These are phyloP conservation scores for Quillaja saponaria DNA, from an alignment of 306 rosid species.

Conservation along the genomic window DNA sequence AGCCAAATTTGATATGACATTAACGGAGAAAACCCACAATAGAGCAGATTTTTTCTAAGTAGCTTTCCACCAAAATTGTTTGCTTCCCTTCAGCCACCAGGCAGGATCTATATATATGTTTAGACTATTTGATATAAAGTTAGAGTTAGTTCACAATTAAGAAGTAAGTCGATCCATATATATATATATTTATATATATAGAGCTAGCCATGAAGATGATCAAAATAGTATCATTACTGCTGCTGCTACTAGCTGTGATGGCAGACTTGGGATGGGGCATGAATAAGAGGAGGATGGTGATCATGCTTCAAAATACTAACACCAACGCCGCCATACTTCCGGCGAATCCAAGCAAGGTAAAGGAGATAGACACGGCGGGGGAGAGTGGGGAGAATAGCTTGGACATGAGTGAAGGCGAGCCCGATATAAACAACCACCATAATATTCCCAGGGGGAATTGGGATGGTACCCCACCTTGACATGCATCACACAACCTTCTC, in stretches of 20 bases:
- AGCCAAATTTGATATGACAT: no score
- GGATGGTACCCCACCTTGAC: constrained; percentile 10
- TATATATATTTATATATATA: no score
- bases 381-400: background rate
- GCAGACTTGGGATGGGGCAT: constrained; percentile 12
- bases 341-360: background rate
- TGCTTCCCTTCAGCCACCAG: no score
- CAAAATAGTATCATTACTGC: background rate
- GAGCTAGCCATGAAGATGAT: constrained; percentile 19
- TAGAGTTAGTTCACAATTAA: no score
- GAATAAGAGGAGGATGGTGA: constrained; percentile 3
- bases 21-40: no score
- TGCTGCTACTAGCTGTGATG: constrained; percentile 22
- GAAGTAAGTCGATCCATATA: no score
- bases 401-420: background rate
- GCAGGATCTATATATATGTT: no score
- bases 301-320: background rate
- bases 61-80: no score
- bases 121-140: no score
- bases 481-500: background rate
- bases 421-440: constrained; percentile 39
- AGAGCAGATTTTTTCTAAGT: no score
- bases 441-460: constrained; percentile 37
- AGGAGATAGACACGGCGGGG: background rate
- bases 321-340: no score